Evolutionary conservation across 371 early-diverging fungal genomes (phyloP), one percentile per base, ranked within the genome.

Genomic region (Mortierella sp.): DNA sequence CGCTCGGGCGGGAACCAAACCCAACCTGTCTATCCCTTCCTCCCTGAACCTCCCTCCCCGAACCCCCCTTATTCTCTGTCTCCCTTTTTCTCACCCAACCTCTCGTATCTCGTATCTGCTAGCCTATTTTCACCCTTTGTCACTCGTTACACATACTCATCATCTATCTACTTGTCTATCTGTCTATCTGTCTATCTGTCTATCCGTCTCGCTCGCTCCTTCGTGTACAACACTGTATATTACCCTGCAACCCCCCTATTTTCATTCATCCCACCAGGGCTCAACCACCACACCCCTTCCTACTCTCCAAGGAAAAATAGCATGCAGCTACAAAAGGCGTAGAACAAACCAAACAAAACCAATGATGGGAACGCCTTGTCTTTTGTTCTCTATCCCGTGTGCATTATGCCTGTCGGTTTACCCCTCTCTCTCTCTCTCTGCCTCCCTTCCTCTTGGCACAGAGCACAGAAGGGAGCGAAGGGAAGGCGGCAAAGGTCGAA

Each of bases 111-210:
- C 48, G 48, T 51, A 51, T 51, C 16, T 51, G 21, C 18, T 46
- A 46, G 48, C 48, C 48, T 41, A 46, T 46, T 21, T 18, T 21
- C 51, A 21, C 21, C 51, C 63, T 63, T 63, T 63, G 63, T 63
- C 63, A 32, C 63, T 63, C 63, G 35, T 63, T 63, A 35, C 63
- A 63, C 63, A 32, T 35, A 35, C 63, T 63, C 35, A 4, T 63
- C 35, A 35, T 63, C 63, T 32, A 60, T 58, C 60, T 58, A 14
- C 27, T n/a, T n/a, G n/a, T 32, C 60, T 16, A 16, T 29, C 54
- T 54, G 24, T 54, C 18, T 51, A 14, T 51, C 14, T 51, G 51
- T 51, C 24, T 54, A 7, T 18, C 54, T 1, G 7, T 24, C 24
- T 41, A 1, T 24, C 68, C 2, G 21, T 16, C 21, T 35, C 24